phyloP scores from a whole-genome alignment of 140 eudicot species.

The Cichorium intybus region DNA sequence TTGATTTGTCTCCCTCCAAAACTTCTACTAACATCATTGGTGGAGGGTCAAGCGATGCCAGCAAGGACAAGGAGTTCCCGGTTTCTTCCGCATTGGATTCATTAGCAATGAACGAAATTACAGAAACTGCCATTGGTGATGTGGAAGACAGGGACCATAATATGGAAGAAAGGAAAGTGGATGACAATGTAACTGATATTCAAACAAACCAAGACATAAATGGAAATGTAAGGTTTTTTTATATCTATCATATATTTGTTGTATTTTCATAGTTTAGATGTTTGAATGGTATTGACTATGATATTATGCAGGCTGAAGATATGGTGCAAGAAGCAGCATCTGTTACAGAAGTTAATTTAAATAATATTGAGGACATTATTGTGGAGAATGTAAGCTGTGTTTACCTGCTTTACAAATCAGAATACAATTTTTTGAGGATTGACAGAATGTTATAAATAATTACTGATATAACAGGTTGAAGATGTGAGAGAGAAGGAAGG shows the following conservation, averaged over 20 bases:
- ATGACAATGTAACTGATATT: background rate
- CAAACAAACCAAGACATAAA: slow-evolving; percentile 9
- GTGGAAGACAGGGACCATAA: slow-evolving; percentile 15
- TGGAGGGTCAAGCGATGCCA: slow-evolving; percentile 22
- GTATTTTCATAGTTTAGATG: background rate
- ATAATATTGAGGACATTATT: slow-evolving; percentile 19
- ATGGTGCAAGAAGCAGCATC: slow-evolving; percentile 12
- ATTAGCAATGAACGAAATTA: slow-evolving; percentile 18
- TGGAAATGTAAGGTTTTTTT: slow-evolving; percentile 34
- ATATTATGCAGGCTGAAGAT: slow-evolving; percentile 34
- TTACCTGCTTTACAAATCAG: background rate
- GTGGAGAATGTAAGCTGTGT: slow-evolving; percentile 31
- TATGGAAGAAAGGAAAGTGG: slow-evolving; percentile 20
- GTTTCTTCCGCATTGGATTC: slow-evolving; percentile 26
- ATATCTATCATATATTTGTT: background rate
- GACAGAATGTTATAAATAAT: background rate
- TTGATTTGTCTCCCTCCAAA: slow-evolving; percentile 30
- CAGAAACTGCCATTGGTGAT: slow-evolving; percentile 3
- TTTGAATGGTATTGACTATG: slow-evolving; percentile 10
- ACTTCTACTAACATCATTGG: slow-evolving; percentile 17
- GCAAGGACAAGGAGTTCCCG: slow-evolving; percentile 24
- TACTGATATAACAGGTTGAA: slow-evolving; percentile 33
- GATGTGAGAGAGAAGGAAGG: slow-evolving; percentile 24
- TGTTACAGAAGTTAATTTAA: slow-evolving; percentile 11
- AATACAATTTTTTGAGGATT: slow-evolving; percentile 1